phyloP scores from a whole-genome alignment of 345 rosid genomes.

The Orychophragmus violaceus region DNA sequence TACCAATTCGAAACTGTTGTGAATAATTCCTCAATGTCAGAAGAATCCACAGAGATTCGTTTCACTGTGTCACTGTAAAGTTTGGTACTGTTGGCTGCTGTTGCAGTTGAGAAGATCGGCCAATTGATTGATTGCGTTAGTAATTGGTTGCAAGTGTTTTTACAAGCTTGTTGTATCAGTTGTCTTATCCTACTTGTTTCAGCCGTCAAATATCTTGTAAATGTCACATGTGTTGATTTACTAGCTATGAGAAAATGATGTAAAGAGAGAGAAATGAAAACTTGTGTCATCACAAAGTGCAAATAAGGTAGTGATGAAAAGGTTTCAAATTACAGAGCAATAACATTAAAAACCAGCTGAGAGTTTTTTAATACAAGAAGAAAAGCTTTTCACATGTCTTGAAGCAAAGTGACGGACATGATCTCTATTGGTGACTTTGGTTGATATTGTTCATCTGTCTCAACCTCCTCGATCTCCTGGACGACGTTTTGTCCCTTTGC shows the following conservation, averaged over 20 bases:
- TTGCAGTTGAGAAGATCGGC: constrained; percentile 56
- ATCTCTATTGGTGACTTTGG: constrained; percentile 70
- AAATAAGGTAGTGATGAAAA: not conserved
- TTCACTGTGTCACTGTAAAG: not conserved
- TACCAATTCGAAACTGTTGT: no score
- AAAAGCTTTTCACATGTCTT: constrained; percentile 16
- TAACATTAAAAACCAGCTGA: not conserved
- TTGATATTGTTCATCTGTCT: constrained; percentile 72
- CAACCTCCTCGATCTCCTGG: constrained; percentile 87
- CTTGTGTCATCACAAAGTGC: not conserved
- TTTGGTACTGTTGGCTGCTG: not conserved
- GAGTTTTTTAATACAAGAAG: not conserved
- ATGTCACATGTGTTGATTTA: not conserved
- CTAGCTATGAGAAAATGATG: not conserved
- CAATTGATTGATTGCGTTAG: no score
- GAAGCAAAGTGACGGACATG: constrained; percentile 51
- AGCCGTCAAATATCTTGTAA: not conserved
- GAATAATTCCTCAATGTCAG: no score
- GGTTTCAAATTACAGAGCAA: not conserved
- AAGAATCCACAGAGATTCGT: constrained; percentile 51
- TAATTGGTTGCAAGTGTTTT: constrained; percentile 14
- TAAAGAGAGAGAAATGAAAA: not conserved
- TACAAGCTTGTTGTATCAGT: constrained; percentile 7
- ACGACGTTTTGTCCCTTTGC: constrained; percentile 55
- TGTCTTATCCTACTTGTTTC: not conserved